Evolutionary conservation across 495 filamentous ascomycete genomes (phyloP).

Genomic region (Symbiotaphrina buchneri): DNA sequence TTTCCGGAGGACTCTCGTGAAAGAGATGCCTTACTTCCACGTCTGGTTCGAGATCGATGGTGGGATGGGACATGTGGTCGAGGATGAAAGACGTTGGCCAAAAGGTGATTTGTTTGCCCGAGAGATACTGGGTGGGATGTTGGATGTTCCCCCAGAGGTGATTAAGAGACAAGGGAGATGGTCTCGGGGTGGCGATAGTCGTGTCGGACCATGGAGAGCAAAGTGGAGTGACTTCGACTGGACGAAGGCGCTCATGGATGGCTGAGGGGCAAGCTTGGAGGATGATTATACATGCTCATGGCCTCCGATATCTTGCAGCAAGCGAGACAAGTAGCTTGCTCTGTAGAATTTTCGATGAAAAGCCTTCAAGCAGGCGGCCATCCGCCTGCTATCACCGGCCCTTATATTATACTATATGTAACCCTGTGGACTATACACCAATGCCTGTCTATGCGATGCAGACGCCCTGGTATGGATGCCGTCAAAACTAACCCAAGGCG

Average conservation of each 20-base stretch:
- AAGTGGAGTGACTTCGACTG: slow-evolving; percentile 89
- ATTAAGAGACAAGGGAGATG: slow-evolving; percentile 85
- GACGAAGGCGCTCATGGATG: slow-evolving; percentile 59
- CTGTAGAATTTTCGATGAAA: too few relatives aligned
- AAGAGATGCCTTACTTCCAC: slow-evolving; percentile 98
- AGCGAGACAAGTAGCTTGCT: too few relatives aligned
- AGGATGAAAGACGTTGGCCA: slow-evolving; percentile 75
- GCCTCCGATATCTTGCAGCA: too few relatives aligned
- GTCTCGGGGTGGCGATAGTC: slow-evolving; percentile 43
- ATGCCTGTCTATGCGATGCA: too few relatives aligned
- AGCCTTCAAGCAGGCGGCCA: too few relatives aligned
- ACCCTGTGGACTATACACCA: too few relatives aligned
- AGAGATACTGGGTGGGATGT: slow-evolving; percentile 83
- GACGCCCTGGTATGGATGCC: too few relatives aligned
- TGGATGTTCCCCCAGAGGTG: slow-evolving; percentile 61
- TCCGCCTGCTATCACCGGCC: too few relatives aligned
- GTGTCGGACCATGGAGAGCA: slow-evolving; percentile 61
- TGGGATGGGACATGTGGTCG: slow-evolving; percentile 79
- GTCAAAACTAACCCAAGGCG: too few relatives aligned
- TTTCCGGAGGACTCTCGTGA: slow-evolving; percentile 63
- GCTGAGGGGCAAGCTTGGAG: too few relatives aligned
- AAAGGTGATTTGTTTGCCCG: slow-evolving; percentile 83
- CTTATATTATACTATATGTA: too few relatives aligned
- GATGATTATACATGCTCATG: too few relatives aligned
- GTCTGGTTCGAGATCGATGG: slow-evolving; percentile 91